These are phyloP conservation scores for Populus hybrid DNA, from an alignment of 441 rosid genomes.

Conservation along the genomic window DNA sequence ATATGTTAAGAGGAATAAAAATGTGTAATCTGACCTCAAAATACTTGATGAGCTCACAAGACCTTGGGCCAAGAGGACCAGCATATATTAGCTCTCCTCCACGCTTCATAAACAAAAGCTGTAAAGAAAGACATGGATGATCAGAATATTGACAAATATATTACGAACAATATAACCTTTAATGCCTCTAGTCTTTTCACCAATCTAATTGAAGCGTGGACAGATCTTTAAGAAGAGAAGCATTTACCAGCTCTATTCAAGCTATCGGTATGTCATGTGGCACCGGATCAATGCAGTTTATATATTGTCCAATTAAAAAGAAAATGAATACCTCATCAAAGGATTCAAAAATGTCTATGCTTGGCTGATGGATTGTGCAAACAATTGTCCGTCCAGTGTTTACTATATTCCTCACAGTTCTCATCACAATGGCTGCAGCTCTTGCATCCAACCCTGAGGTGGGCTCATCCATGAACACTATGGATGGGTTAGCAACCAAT, in stretches of 20 bases:
- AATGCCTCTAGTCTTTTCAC: constrained; percentile 1
- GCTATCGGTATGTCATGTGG: background rate
- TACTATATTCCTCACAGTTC: constrained; percentile 96
- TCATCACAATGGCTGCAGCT: constrained; percentile 98
- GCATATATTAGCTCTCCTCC: constrained; percentile 97
- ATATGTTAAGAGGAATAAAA: constrained; percentile 17
- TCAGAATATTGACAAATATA: background rate
- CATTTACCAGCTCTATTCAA: background rate
- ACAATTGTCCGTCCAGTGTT: constrained; percentile 96
- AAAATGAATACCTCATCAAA: constrained; percentile 73
- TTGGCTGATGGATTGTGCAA: constrained; percentile 97
- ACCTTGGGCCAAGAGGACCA: constrained; percentile 84
- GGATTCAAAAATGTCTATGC: constrained; percentile 95
- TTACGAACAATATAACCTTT: background rate
- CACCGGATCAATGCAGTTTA: background rate
- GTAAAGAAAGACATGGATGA: constrained; percentile 14
- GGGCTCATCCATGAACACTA: constrained; percentile 98
- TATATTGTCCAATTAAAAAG: constrained; percentile 10
- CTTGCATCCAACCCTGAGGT: constrained; percentile 96
- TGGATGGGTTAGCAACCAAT: constrained; percentile 92
- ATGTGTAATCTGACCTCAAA: constrained; percentile 58
- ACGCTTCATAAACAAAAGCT: constrained; percentile 98
- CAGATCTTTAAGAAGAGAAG: background rate
- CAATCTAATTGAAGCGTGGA: background rate
- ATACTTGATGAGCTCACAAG: constrained; percentile 76